phyloP scores from a whole-genome alignment of 2,329 filamentous ascomycete genomes.

The Aschersonia sp. region DNA sequence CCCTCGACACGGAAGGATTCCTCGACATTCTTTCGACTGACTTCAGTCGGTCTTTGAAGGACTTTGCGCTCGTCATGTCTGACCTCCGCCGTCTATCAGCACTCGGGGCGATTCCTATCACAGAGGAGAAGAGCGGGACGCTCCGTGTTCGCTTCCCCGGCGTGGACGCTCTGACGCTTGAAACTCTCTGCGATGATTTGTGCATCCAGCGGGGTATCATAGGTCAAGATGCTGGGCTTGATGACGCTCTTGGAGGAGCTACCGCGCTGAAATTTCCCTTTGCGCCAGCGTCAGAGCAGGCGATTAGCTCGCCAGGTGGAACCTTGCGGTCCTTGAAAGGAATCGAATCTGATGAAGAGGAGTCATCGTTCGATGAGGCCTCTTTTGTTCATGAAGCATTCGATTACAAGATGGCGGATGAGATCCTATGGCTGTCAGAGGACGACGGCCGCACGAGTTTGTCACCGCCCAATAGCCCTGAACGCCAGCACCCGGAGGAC shows the following conservation, averaged over 20 bases:
- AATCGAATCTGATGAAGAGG: conserved; percentile 22
- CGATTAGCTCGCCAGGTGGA: conserved; percentile 30
- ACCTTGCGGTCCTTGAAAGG: conserved; percentile 30
- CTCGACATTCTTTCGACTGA: conserved; percentile 75
- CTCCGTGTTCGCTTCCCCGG: conserved; percentile 82
- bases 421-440: conserved; percentile 30
- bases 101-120: conserved; percentile 73
- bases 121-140: conserved; percentile 50
- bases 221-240: conserved; percentile 62
- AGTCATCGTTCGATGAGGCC: conserved; percentile 18
- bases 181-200: conserved; percentile 72
- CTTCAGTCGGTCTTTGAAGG: conserved; percentile 75
- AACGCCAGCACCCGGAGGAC: conserved; percentile 28
- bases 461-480: conserved; percentile 31
- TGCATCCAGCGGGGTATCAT: conserved; percentile 71
- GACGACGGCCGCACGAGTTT: conserved; percentile 34
- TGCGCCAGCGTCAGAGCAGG: conserved; percentile 41
- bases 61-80: conserved; percentile 62
- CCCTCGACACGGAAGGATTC: conserved; percentile 69
- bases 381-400: conserved; percentile 24
- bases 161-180: conserved; percentile 70
- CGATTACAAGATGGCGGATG: conserved; percentile 25
- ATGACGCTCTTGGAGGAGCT: conserved; percentile 48
- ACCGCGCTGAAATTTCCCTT: conserved; percentile 78
- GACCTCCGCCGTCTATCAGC: conserved; percentile 66